phyloP scores from a whole-genome alignment of 139 green algal species.

The Chlamydomonas sphaeroides region DNA sequence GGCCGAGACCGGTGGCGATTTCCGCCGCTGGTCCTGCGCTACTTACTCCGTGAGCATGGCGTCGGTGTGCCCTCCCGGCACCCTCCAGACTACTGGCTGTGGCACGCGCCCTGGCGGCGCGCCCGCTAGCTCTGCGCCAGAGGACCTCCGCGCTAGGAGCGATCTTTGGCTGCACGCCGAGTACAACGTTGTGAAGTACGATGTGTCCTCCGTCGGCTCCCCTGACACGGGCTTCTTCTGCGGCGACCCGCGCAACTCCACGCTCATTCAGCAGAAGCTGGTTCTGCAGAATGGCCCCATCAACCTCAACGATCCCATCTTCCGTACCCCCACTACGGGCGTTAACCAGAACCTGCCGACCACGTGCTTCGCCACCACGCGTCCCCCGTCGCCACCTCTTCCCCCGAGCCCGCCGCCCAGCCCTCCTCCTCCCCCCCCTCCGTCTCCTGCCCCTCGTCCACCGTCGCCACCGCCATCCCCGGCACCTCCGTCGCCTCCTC shows the following conservation, averaged over 20 bases:
- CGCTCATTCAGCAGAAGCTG: not conserved
- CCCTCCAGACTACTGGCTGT: not conserved
- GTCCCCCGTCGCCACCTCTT: constrained; percentile 10
- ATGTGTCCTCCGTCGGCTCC: not conserved
- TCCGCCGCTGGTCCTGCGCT: constrained; percentile 30
- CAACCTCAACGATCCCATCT: not conserved
- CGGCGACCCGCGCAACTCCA: constrained; percentile 1
- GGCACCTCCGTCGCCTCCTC: not conserved
- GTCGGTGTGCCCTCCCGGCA: constrained; percentile 17
- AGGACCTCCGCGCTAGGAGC: no score
- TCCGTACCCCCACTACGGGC: no score
- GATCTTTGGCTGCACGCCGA: not conserved
- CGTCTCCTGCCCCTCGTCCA: not conserved
- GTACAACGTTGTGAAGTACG: constrained; percentile 16
- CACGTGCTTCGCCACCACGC: not conserved
- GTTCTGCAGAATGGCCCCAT: not conserved
- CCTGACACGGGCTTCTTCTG: constrained; percentile 28
- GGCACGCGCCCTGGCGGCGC: no score
- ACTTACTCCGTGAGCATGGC: constrained; percentile 1
- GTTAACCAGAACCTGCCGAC: no score
- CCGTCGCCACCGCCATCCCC: not conserved
- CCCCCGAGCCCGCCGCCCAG: not conserved
- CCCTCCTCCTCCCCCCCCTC: not conserved
- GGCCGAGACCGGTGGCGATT: not conserved
- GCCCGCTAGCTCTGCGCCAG: not conserved